A percentile compares a stretch with the other conserved stretches of the same genome.
Conservation (phyloP, 208 protist genomes). For the Acanthamoeba castellanii region DNA sequence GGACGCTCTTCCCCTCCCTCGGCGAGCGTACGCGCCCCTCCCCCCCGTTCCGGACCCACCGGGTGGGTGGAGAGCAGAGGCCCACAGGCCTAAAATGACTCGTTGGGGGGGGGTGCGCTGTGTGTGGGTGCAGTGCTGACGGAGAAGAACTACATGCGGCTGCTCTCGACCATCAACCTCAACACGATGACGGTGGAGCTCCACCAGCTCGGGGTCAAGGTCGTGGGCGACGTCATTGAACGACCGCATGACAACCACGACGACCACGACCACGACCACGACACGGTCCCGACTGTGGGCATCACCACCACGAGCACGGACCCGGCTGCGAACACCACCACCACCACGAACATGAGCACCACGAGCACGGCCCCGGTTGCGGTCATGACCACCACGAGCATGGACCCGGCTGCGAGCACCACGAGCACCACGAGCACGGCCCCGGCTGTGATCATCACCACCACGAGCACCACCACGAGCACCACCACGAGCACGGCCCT, state of each 20-base stretch:
- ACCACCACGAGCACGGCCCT: not conserved
- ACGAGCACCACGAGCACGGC: not conserved
- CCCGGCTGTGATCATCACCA: not conserved
- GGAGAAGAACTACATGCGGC: conserved; percentile 73
- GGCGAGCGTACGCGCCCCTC: not conserved
- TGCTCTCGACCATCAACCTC: conserved; percentile 68
- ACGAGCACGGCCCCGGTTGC: not conserved
- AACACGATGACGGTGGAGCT: conserved; percentile 67
- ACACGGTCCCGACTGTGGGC: conserved; percentile 3
- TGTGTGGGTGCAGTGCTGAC: conserved; percentile 11
- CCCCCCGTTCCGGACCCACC: not conserved
- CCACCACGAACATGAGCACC: not conserved
- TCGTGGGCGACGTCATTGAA: conserved; percentile 40
- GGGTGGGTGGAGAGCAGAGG: too few relatives aligned
- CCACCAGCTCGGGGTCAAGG: conserved; percentile 23
- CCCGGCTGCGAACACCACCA: not conserved
- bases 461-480: not conserved
- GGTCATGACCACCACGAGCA: not conserved
- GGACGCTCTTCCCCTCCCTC: conserved; percentile 20
- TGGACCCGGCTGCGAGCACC: not conserved
- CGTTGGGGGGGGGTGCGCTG: not conserved
- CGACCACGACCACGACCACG: conserved; percentile 36
- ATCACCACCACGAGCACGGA: conserved; percentile 50
- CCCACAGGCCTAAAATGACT: not conserved
- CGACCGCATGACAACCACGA: not conserved